Evolutionary conservation across 345 rosid genomes (phyloP).

Genomic region (Eucalyptus curtisii): DNA sequence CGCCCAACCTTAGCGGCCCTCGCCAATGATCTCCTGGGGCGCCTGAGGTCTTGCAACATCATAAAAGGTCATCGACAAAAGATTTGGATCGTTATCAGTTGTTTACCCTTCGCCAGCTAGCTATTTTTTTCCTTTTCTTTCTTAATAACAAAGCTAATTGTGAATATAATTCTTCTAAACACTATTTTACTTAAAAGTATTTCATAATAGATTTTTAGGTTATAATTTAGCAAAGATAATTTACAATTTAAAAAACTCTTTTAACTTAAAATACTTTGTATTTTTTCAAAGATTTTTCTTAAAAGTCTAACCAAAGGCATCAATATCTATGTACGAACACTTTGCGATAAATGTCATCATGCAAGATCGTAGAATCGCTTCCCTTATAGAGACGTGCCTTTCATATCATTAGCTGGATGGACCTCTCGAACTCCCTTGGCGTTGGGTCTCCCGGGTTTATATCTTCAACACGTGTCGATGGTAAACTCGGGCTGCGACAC

Average conservation of each 20-base stretch:
- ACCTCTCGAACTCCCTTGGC: not conserved
- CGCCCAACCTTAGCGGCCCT: accelerated
- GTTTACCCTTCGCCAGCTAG: too few relatives aligned
- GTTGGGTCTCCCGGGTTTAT: not conserved
- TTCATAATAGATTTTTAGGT: too few relatives aligned
- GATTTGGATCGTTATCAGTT: too few relatives aligned
- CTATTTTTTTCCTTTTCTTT: too few relatives aligned
- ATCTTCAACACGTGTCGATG: not conserved
- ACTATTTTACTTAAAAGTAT: too few relatives aligned
- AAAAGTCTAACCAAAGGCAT: not conserved
- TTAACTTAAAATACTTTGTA: too few relatives aligned
- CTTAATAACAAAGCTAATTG: too few relatives aligned
- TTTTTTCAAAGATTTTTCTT: too few relatives aligned
- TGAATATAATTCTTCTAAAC: too few relatives aligned
- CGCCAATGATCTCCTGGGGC: accelerated
- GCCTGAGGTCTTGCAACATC: too few relatives aligned
- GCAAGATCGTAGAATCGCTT: not conserved
- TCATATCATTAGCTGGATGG: not conserved
- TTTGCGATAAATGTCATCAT: not conserved
- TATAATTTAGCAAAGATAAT: too few relatives aligned
- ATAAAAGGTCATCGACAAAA: accelerated
- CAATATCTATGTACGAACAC: not conserved
- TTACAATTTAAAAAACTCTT: too few relatives aligned
- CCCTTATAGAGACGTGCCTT: not conserved
- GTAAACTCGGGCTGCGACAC: not conserved